A percentile compares a stretch with the other conserved stretches of the same genome.
Conservation (phyloP, 768 basidiomycete species). For the Omphalotus guepiniiformis region DNA sequence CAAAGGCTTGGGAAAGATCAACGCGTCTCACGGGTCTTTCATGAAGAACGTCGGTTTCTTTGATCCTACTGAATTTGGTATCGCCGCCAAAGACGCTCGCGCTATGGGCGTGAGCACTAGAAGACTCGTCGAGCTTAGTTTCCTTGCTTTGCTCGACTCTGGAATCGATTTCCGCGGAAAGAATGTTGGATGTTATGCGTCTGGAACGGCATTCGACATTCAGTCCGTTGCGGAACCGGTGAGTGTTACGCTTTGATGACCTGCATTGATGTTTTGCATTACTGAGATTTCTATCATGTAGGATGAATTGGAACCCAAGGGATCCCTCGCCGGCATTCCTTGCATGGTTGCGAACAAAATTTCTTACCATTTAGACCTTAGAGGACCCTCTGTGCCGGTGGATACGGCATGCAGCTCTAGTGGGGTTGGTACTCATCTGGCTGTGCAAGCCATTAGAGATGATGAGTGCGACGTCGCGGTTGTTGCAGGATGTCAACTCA, state of each 20-base stretch:
- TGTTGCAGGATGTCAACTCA: conserved; percentile 39
- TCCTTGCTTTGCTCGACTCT: conserved; percentile 34
- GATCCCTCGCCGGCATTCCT: conserved; percentile 30
- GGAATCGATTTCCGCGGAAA: conserved; percentile 34
- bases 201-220: conserved; percentile 24
- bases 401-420: conserved; percentile 47
- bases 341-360: conserved; percentile 36
- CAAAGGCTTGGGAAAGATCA: not conserved
- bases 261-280: not conserved
- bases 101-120: conserved; percentile 24
- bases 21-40: conserved; percentile 20
- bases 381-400: conserved; percentile 44
- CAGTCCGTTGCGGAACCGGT: conserved; percentile 25
- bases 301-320: conserved; percentile 30
- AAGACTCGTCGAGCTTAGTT: conserved; percentile 26
- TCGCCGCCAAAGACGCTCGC: conserved; percentile 23
- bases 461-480: conserved; percentile 47
- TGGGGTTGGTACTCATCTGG: conserved; percentile 42
- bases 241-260: conserved; percentile 8
- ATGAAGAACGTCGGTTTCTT: conserved; percentile 26
- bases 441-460: conserved; percentile 35
- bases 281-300: conserved; percentile 10
- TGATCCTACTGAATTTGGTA: conserved; percentile 29
- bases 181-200: conserved; percentile 34
- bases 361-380: conserved; percentile 35